Evolutionary conservation across 2,329 filamentous ascomycete genomes (phyloP).

Genomic region (Botrytis porri): DNA sequence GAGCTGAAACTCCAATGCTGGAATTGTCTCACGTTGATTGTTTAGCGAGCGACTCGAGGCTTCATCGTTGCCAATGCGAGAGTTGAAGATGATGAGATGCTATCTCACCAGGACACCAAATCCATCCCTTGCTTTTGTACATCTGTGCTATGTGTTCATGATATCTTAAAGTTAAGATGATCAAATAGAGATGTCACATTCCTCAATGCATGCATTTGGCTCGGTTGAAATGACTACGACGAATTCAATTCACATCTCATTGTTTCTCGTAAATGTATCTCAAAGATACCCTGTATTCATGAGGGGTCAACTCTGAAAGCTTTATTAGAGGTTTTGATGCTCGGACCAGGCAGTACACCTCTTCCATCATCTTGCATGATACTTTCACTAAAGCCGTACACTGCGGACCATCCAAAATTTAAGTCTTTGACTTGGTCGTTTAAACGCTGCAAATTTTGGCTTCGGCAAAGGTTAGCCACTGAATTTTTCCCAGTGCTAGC

Average conservation of each 20-base stretch:
- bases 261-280: neutral
- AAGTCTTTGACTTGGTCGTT: neutral
- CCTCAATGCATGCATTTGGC: neutral
- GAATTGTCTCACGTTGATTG: too few species aligned
- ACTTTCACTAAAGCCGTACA: neutral
- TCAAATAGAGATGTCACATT: neutral
- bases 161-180: neutral
- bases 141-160: neutral
- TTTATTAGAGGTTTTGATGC: neutral
- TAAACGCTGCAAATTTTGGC: neutral
- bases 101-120: neutral
- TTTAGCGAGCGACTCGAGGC: neutral
- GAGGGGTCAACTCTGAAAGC: neutral
- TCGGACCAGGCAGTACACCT: neutral
- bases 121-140: neutral
- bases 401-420: neutral
- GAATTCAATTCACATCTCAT: neutral
- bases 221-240: neutral
- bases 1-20: neutral
- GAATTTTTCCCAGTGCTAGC: neutral
- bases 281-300: neutral
- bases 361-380: neutral
- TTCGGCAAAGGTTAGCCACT: neutral
- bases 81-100: too few species aligned
- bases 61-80: neutral